A percentile compares a stretch with the other conserved stretches of the same genome.
Conservation (phyloP, 768 basidiomycete genomes). For the Mycena rebaudengoi region DNA sequence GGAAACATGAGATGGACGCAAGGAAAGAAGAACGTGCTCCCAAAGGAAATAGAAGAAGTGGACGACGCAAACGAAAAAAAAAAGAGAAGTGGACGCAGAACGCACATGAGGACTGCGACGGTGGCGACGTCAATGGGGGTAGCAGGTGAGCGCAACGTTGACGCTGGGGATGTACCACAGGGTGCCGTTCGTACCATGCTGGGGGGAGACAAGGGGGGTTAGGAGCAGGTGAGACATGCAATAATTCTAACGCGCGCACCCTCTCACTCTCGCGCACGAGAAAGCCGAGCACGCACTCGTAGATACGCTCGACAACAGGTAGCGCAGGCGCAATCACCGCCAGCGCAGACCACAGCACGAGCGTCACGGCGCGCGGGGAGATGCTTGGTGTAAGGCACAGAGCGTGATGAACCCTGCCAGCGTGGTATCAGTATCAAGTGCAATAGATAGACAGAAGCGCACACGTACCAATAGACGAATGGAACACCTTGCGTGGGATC, state of each 20-base stretch:
- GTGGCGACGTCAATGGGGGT: conserved; percentile 88
- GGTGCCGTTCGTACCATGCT: conserved; percentile 78
- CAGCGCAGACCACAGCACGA: conserved; percentile 71
- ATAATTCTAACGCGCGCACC: conserved; percentile 54
- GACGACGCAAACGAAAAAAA: conserved; percentile 9
- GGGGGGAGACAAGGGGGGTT: conserved; percentile 3
- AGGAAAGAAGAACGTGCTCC: neutral
- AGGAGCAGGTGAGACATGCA: too few species aligned
- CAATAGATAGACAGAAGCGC: conserved; percentile 43
- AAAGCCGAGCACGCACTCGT: conserved; percentile 78
- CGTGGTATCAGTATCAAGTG: too few species aligned
- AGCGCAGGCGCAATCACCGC: conserved; percentile 74
- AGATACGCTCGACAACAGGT: conserved; percentile 68
- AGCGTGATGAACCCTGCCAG: conserved; percentile 68
- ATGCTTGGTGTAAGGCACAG: conserved; percentile 59
- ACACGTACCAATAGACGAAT: conserved; percentile 87
- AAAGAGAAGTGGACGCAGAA: conserved; percentile 20
- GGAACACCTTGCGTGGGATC: conserved; percentile 86
- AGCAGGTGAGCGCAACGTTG: conserved; percentile 74
- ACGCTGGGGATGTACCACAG: conserved; percentile 93
- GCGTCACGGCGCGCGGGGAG: conserved; percentile 60
- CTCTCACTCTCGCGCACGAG: conserved; percentile 92
- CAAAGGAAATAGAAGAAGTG: conserved; percentile 11
- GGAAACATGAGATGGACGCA: neutral
- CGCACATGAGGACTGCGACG: conserved; percentile 90